phyloP scores from a whole-genome alignment of 192 early-diverging fungal species.

The Backusella parvicylindrica region DNA sequence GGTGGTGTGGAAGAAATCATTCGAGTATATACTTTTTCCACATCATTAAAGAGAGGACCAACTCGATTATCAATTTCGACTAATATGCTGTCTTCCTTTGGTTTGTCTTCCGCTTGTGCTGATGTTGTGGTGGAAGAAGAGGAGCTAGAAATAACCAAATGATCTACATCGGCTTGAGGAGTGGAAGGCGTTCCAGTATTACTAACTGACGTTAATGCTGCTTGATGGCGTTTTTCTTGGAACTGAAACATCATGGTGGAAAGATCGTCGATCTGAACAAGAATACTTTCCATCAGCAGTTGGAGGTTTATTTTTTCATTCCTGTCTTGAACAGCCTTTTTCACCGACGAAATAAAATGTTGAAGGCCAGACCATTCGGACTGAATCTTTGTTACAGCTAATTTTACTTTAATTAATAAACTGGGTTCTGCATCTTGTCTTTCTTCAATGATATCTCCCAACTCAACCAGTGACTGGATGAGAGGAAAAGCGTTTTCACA shows the following conservation, averaged over 20 bases:
- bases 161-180: background rate
- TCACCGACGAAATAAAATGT: constrained; percentile 51
- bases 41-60: constrained; percentile 44
- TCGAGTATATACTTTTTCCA: constrained; percentile 43
- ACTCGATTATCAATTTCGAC: constrained; percentile 49
- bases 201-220: background rate
- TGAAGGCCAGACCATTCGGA: constrained; percentile 55
- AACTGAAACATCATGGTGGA: constrained; percentile 42
- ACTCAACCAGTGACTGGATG: constrained; percentile 42
- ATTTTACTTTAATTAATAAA: constrained; percentile 13
- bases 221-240: constrained; percentile 36
- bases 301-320: constrained; percentile 31
- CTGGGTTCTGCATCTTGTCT: background rate
- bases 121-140: background rate
- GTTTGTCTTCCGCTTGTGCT: background rate
- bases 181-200: background rate
- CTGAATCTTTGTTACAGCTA: constrained; percentile 35
- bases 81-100: constrained; percentile 30
- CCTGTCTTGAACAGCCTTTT: constrained; percentile 42
- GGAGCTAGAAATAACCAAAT: background rate
- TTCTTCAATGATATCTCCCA: constrained; percentile 28
- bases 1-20: constrained; percentile 27
- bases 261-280: constrained; percentile 40
- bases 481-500: constrained; percentile 40
- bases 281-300: constrained; percentile 35